phyloP scores from a whole-genome alignment of 306 rosid species.

The Purshia tridentata region DNA sequence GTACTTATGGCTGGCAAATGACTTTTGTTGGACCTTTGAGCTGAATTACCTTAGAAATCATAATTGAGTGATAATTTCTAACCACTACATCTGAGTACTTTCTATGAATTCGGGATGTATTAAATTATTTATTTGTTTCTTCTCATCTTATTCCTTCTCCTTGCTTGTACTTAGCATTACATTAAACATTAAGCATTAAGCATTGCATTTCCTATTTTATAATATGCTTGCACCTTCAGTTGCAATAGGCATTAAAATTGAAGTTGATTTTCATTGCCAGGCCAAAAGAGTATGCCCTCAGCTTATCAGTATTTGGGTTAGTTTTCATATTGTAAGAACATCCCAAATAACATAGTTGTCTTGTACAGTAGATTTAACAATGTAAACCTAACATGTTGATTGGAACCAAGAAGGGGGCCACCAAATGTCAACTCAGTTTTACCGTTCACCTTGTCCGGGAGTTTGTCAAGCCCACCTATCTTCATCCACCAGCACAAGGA shows the following conservation, averaged over 20 bases:
- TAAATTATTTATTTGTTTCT: background rate
- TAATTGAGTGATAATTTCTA: background rate
- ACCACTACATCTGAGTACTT: background rate
- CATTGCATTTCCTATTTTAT: background rate
- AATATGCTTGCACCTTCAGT: background rate
- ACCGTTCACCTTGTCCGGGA: background rate
- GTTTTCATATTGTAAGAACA: background rate
- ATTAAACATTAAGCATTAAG: conserved; percentile 9
- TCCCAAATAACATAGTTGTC: background rate
- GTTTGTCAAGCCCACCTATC: background rate
- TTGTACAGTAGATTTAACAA: background rate
- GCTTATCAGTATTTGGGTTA: no score
- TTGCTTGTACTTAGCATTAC: background rate
- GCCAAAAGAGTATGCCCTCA: no score
- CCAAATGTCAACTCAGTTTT: background rate
- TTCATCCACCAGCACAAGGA: background rate
- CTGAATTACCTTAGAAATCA: background rate
- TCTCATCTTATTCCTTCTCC: background rate
- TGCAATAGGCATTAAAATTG: no score
- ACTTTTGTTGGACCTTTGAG: background rate
- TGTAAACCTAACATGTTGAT: background rate
- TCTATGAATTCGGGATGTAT: background rate
- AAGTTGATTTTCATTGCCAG: no score
- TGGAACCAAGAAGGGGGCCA: background rate
- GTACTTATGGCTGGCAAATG: background rate